These are phyloP conservation scores for Tardiomyces depauwii DNA, from an alignment of 1,139 yeast genomes.

Conservation along the genomic window DNA sequence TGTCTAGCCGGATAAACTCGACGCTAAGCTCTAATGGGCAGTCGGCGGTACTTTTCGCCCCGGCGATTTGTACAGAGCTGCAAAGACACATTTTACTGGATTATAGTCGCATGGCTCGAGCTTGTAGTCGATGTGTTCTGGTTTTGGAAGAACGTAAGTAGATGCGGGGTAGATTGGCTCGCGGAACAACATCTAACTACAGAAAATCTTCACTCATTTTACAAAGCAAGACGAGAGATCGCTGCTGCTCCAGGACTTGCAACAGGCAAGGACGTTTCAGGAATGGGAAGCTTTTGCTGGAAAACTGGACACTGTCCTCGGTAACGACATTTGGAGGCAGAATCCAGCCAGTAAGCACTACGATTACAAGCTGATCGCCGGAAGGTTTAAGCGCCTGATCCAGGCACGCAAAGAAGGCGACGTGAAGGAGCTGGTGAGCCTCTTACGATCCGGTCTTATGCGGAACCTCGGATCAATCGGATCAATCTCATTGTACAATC, in stretches of 20 bases:
- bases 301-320: constrained; percentile 22
- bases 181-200: neutral
- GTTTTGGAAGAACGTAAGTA: neutral
- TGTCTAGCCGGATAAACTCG: too few relatives aligned
- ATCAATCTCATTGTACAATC: constrained; percentile 64
- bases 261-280: constrained; percentile 16
- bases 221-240: constrained; percentile 6
- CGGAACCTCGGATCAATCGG: constrained; percentile 90
- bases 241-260: constrained; percentile 11
- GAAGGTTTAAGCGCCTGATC: constrained; percentile 51
- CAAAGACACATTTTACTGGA: neutral
- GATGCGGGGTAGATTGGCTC: neutral
- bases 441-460: constrained; percentile 71
- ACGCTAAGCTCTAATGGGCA: neutral
- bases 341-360: constrained; percentile 74
- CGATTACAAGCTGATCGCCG: constrained; percentile 73
- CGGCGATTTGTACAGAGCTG: neutral
- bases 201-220: constrained; percentile 19
- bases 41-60: neutral
- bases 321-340: constrained; percentile 49
- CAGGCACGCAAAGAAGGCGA: constrained; percentile 55
- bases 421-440: constrained; percentile 47
- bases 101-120: neutral
- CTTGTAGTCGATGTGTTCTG: neutral
- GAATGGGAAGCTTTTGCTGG: constrained; percentile 27